Percentiles rank a stretch among this genome's conserved stretches.
Evolutionary conservation across 202 grass and related monocot species (phyloP).

Genomic region (Panicum virgatum): DNA sequence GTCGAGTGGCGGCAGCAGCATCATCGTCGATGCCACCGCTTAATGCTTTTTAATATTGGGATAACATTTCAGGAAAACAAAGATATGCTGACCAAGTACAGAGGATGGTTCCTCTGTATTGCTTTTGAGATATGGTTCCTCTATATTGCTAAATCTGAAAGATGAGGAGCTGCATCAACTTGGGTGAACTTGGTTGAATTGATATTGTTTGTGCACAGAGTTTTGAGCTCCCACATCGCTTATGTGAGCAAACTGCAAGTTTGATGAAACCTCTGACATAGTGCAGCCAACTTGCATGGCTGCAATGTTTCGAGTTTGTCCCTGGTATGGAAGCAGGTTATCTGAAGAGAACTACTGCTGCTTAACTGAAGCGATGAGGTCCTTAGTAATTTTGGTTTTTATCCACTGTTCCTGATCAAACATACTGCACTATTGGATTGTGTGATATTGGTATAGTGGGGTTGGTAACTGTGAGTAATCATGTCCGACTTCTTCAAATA

Average conservation of each 20-base stretch:
- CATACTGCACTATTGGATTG: too few species aligned
- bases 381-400: neutral
- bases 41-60: neutral
- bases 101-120: constrained; percentile 50
- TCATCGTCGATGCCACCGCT: too few species aligned
- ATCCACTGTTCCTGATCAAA: neutral
- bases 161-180: constrained; percentile 39
- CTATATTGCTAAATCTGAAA: constrained; percentile 49
- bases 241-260: neutral
- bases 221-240: constrained; percentile 37
- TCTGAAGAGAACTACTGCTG: neutral
- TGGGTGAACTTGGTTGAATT: constrained; percentile 17
- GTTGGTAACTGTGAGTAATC: neutral
- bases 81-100: constrained; percentile 34
- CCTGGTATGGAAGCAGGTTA: neutral
- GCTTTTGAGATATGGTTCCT: too few species aligned
- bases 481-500: neutral
- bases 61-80: constrained; percentile 43
- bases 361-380: neutral
- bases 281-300: neutral
- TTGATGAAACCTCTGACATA: neutral
- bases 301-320: neutral
- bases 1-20: constrained; percentile 24
- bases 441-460: neutral
- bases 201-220: constrained; percentile 35